phyloP scores from a whole-genome alignment of 768 basidiomycete genomes.

The Leccinum incarnatum region DNA sequence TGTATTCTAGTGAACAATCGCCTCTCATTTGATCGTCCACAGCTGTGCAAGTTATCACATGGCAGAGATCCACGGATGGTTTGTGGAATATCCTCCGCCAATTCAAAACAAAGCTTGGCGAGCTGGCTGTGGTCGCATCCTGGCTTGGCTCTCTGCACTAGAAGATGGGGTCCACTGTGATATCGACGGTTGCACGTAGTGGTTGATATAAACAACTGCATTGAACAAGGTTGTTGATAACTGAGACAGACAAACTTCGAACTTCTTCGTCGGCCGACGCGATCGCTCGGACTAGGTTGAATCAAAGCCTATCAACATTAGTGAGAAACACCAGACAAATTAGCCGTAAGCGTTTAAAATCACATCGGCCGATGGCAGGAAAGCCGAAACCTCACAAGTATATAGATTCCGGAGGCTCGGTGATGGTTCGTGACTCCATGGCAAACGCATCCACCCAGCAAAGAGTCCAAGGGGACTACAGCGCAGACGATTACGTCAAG shows the following conservation, averaged over 20 bases:
- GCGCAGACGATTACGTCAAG: constrained; percentile 57
- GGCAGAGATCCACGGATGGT: too few relatives aligned
- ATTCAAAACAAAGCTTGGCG: not conserved
- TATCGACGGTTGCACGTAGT: too few relatives aligned
- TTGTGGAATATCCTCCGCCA: not conserved
- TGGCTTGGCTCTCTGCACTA: not conserved
- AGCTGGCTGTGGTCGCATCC: not conserved
- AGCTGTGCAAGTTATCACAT: too few relatives aligned
- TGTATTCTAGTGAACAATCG: not conserved
- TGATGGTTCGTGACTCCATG: constrained; percentile 7
- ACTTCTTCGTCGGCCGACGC: constrained; percentile 21
- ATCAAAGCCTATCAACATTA: not conserved
- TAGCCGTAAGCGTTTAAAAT: not conserved
- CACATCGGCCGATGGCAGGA: constrained; percentile 21
- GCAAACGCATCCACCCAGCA: not conserved
- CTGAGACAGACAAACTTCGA: constrained; percentile 2
- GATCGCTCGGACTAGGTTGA: not conserved
- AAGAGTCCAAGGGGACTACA: constrained; percentile 44
- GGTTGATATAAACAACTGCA: not conserved
- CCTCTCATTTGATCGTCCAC: not conserved
- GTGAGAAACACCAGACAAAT: not conserved
- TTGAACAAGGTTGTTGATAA: not conserved
- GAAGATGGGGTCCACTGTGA: not conserved
- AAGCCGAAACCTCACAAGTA: constrained; percentile 14
- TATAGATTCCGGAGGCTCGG: not conserved